Evolutionary conservation across 768 basidiomycete species (phyloP).

Genomic region (Gelatoporia subvermispora): DNA sequence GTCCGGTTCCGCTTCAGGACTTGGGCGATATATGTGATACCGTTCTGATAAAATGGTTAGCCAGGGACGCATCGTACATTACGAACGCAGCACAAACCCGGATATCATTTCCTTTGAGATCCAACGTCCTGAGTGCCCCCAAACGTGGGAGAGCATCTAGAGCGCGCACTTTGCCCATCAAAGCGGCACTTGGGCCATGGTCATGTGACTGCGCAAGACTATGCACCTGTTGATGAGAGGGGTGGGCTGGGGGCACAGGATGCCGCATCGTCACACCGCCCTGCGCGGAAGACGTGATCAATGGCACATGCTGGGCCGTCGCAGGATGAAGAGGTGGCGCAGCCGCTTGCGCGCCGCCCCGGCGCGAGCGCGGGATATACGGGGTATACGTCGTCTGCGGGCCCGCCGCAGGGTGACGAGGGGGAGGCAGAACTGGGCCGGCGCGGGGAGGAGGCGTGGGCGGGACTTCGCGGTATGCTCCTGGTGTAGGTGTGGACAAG

Average conservation of each 20-base stretch:
- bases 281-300: conserved; percentile 56
- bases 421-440: conserved; percentile 42
- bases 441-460: conserved; percentile 26
- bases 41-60: conserved; percentile 36
- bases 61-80: neutral
- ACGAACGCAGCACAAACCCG: conserved; percentile 47
- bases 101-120: conserved; percentile 90
- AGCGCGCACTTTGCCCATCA: conserved; percentile 87
- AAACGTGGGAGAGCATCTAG: conserved; percentile 81
- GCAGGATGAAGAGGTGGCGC: conserved; percentile 35
- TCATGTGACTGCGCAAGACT: conserved; percentile 16
- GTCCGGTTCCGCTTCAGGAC: conserved; percentile 95
- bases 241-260: conserved; percentile 18
- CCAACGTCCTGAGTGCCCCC: conserved; percentile 83
- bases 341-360: conserved; percentile 20
- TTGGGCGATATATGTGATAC: conserved; percentile 88
- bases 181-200: conserved; percentile 62
- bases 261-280: conserved; percentile 49
- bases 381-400: conserved; percentile 78
- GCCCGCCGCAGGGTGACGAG: conserved; percentile 44
- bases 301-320: conserved; percentile 50
- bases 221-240: conserved; percentile 9
- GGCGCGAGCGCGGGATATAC: conserved; percentile 66
- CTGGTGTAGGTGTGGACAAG: conserved; percentile 32
- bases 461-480: conserved; percentile 6